Base-by-base conservation (phyloP, 2,329 filamentous ascomycete species). In the Colletotrichum cordylinicola region DNA sequence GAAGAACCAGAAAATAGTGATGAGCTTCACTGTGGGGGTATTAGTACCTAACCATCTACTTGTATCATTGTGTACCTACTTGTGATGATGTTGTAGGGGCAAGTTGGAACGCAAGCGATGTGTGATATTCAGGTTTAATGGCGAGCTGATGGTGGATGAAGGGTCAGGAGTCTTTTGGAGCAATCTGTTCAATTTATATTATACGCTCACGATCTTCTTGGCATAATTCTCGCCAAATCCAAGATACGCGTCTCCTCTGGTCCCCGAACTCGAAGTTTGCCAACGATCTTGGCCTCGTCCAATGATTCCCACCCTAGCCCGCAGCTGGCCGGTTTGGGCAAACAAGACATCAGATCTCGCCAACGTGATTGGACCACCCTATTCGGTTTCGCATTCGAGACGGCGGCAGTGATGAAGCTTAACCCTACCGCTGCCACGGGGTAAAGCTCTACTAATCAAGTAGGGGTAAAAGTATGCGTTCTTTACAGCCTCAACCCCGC, bases 381-480 rank as follows among this genome's bases (percentile, higher is more conserved):
- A 52, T 52, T 52, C 43, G 43, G 43, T 52, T 52, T 52, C 43
- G 43, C 43, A 52, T 52, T 52, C n/a, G 43, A 52, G 43, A 52
- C 43, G n/a, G 43, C 43, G 43, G 43, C 43, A 52, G 43, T 52
- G 43, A 52, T 52, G n/a, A 52, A 52, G 43, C 43, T 52, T 52
- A 52, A 52, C 43, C 43, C 43, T 52, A 52, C 43, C 43, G 43
- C 43, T 0, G 0, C 43, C n/a, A 52, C 43, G 43, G 43, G n/a
- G n/a, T 8, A 21, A 52, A 2, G n/a, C 43, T 52, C 6, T 52
- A 48, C 24, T 27, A 27, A n/a, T n/a, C n/a, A n/a, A 27, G 24
- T 27, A 27, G 24, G 39, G 18, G 39, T 9, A 0, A 48, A 48
- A 48, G 39, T 48, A n/a, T 21, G 43, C n/a, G 43, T 52, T 33